These are phyloP conservation scores for Tagetes erecta DNA, from an alignment of 129 eudicot genomes.

Conservation along the genomic window DNA sequence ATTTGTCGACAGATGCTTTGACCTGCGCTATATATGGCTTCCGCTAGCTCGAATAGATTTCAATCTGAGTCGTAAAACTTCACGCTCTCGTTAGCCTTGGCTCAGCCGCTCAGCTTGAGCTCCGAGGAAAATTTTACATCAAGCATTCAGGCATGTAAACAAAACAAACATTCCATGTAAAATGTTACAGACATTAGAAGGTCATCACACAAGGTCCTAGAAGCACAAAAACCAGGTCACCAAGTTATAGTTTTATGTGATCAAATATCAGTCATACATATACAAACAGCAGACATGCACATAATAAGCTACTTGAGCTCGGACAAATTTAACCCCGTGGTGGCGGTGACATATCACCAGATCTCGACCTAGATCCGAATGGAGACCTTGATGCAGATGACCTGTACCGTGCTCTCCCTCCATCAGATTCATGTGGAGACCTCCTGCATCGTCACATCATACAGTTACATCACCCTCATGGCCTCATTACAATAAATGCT, in stretches of 20 bases:
- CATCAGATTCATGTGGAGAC: slow-evolving; percentile 26
- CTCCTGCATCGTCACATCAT: slow-evolving; percentile 29
- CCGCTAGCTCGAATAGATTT: not conserved
- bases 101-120: not conserved
- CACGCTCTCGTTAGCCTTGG: not conserved
- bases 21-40: too few relatives aligned
- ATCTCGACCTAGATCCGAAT: slow-evolving; percentile 56
- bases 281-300: slow-evolving; percentile 27
- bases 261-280: slow-evolving; percentile 16
- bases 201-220: slow-evolving; percentile 12
- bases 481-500: not conserved
- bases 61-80: too few relatives aligned
- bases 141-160: slow-evolving; percentile 1
- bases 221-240: slow-evolving; percentile 21
- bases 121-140: not conserved
- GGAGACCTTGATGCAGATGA: slow-evolving; percentile 54
- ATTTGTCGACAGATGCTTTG: too few relatives aligned
- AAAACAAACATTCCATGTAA: slow-evolving; percentile 4
- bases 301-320: not conserved
- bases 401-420: slow-evolving; percentile 27
- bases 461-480: not conserved
- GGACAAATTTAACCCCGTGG: not conserved
- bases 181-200: not conserved
- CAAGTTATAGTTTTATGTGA: slow-evolving; percentile 5
- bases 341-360: slow-evolving; percentile 47